These are phyloP conservation scores for Penicillium mononematosum DNA, from an alignment of 495 filamentous ascomycete genomes.

Conservation along the genomic window DNA sequence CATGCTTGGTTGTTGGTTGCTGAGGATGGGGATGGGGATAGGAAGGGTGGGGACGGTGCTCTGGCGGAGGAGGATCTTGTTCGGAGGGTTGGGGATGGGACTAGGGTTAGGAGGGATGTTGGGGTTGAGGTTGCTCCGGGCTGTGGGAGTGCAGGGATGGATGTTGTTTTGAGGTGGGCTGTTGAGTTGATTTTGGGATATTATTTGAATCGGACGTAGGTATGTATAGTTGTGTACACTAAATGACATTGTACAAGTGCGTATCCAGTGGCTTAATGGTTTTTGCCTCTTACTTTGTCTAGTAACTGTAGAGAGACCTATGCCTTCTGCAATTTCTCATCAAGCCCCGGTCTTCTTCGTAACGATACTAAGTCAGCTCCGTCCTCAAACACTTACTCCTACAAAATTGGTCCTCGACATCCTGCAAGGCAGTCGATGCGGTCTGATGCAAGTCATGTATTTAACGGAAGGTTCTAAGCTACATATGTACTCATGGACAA, in stretches of 20 bases:
- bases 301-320: not conserved
- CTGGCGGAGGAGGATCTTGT: slow-evolving; percentile 30
- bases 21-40: slow-evolving; percentile 52
- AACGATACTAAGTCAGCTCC: not conserved
- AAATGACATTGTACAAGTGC: too few relatives aligned
- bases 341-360: not conserved
- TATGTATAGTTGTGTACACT: not conserved
- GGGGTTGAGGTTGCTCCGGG: slow-evolving; percentile 44
- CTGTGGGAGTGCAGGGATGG: slow-evolving; percentile 32
- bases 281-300: not conserved
- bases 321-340: not conserved
- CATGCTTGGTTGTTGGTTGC: slow-evolving; percentile 73
- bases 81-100: slow-evolving; percentile 32
- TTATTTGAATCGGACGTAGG: slow-evolving; percentile 7
- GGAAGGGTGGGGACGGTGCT: slow-evolving; percentile 31
- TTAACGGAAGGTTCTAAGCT: too few relatives aligned
- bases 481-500: too few relatives aligned
- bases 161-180: slow-evolving; percentile 44
- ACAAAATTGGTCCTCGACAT: slow-evolving; percentile 32
- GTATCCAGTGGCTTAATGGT: not conserved
- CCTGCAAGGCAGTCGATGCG: slow-evolving; percentile 38
- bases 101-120: slow-evolving; percentile 35
- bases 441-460: slow-evolving; percentile 13
- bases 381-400: not conserved
- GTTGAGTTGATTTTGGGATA: slow-evolving; percentile 41